Percentiles rank a stretch among this genome's conserved stretches.
Conservation (phyloP, 2,329 filamentous ascomycete species). For the Pestalotiopsis sp. region DNA sequence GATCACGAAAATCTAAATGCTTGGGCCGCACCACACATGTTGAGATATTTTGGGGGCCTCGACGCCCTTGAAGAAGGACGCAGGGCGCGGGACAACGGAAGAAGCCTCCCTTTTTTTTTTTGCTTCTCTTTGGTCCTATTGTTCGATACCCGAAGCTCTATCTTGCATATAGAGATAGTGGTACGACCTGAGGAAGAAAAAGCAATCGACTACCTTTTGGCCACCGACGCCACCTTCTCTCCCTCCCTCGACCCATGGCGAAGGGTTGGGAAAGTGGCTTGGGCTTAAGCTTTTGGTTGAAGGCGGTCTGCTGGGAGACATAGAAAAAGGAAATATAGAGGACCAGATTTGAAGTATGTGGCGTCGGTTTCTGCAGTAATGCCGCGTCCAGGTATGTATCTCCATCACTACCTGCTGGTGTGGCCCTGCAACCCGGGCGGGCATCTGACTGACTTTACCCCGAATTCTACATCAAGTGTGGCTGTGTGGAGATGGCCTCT, state of each 20-base stretch:
- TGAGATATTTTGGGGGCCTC: too few relatives aligned
- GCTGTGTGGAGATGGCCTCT: too few relatives aligned
- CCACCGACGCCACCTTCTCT: neutral
- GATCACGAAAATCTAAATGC: neutral
- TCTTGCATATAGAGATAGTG: neutral
- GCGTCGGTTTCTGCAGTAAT: neutral
- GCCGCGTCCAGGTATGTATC: neutral
- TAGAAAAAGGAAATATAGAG: neutral
- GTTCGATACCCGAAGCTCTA: constrained; percentile 9
- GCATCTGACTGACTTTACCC: too few relatives aligned
- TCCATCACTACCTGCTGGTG: neutral
- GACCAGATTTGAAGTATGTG: neutral
- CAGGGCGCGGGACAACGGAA: neutral
- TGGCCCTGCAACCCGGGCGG: too few relatives aligned
- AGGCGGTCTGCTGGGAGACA: neutral
- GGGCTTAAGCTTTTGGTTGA: neutral
- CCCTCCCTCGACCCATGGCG: neutral
- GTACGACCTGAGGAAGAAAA: neutral
- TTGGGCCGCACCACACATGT: neutral
- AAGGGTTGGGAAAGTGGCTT: too few relatives aligned
- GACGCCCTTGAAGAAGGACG: neutral
- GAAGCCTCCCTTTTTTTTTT: neutral
- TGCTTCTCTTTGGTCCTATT: neutral
- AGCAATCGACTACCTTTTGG: neutral
- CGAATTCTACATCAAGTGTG: too few relatives aligned